Evolutionary conservation across 176 grass and related monocot species (phyloP).

Genomic region (Thalia dealbata): DNA sequence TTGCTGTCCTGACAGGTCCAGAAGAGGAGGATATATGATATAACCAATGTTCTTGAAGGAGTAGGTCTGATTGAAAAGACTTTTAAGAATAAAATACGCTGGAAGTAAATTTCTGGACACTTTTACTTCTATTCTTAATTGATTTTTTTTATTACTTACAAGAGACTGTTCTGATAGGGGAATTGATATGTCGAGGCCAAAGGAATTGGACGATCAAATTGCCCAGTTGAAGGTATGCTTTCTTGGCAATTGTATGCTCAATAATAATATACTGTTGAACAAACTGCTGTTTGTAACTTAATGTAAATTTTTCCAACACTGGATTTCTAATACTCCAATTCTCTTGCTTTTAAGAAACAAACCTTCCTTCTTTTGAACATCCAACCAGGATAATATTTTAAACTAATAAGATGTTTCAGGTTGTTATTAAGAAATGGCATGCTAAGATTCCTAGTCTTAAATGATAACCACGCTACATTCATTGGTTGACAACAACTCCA

Average conservation of each 20-base stretch:
- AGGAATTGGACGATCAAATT: constrained; percentile 56
- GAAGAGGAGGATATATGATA: constrained; percentile 97
- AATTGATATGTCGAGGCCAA: constrained; percentile 66
- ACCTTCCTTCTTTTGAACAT: not conserved
- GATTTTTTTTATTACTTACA: constrained; percentile 22
- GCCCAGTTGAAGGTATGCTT: constrained; percentile 51
- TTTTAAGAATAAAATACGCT: constrained; percentile 72
- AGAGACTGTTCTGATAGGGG: constrained; percentile 37
- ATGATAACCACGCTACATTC: no score
- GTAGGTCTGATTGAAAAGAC: constrained; percentile 88
- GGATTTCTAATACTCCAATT: not conserved
- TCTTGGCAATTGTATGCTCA: not conserved
- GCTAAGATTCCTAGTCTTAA: not conserved
- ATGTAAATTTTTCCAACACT: not conserved
- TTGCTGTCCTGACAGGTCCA: constrained; percentile 52
- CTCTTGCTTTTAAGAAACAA: not conserved
- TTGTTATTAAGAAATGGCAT: not conserved
- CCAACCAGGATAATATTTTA: not conserved
- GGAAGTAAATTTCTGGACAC: constrained; percentile 53
- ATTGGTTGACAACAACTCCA: no score
- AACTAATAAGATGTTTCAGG: not conserved
- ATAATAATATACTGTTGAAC: not conserved
- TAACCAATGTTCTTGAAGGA: constrained; percentile 98
- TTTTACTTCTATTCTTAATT: not conserved
- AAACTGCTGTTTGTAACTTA: not conserved